phyloP scores from a whole-genome alignment of 331 rosid genomes.

The Cucumis variabilis region DNA sequence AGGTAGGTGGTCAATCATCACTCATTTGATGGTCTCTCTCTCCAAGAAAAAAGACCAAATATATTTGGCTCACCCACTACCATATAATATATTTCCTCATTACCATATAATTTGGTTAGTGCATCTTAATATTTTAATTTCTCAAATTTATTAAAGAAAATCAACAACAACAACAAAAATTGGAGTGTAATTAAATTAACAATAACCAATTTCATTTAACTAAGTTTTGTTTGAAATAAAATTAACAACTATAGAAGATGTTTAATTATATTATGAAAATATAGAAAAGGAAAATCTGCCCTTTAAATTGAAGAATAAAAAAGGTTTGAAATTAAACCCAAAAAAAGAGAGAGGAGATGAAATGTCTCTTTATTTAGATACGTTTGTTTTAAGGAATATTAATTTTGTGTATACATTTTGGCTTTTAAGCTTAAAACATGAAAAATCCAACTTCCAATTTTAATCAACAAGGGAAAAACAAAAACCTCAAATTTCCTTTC shows the following conservation, averaged over 20 bases:
- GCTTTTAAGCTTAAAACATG: not conserved
- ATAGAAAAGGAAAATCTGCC: not conserved
- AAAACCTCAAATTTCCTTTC: not conserved
- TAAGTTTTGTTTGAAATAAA: not conserved
- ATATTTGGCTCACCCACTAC: not conserved
- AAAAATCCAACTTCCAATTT: not conserved
- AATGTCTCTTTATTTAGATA: conserved; percentile 16
- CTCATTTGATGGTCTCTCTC: not conserved
- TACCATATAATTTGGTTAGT: not conserved
- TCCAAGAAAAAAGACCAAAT: not conserved
- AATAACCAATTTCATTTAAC: not conserved
- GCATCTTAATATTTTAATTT: not conserved
- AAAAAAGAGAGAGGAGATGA: not conserved
- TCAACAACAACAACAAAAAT: not conserved
- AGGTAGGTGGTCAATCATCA: not conserved
- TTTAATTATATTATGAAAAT: not conserved
- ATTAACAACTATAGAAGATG: not conserved
- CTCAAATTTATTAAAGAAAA: not conserved
- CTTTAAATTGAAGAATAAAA: not conserved
- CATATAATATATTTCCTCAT: too few relatives aligned
- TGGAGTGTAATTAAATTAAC: not conserved
- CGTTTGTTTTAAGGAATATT: conserved; percentile 13
- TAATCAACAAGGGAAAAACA: not conserved
- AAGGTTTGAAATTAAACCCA: not conserved
- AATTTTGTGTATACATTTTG: not conserved